Evolutionary conservation across 2,329 filamentous ascomycete genomes (phyloP), one percentile per base, ranked within the genome.

Genomic region (Nigrospora oryzae): DNA sequence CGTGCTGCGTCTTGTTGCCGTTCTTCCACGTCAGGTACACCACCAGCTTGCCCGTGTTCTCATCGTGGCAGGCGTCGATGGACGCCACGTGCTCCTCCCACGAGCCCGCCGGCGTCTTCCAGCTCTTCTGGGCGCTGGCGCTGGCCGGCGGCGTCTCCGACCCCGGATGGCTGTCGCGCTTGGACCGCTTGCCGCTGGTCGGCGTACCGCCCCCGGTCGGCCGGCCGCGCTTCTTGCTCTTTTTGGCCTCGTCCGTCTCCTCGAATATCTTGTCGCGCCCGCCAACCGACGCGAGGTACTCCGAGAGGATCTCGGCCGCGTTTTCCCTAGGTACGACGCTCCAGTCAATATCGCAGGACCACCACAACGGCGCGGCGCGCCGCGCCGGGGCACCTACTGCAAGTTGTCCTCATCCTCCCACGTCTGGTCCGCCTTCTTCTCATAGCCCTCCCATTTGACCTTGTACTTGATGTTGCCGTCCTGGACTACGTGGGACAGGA

Each of bases 391-490:
- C 12, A 52, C 73, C 47, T 63, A 81, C 77, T 53, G 63, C 48
- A 88, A 67, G 53, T 89, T 90, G 11, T 80, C 78, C 54, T 87
- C 82, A 0, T 84, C 82, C 59, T 93, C 87, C 86, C 86, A 91
- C 0, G 87, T 93, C 56, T 78, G 65, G 52, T 93, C 87, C 0
- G 68, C 62, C 49, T 81, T 79, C 49, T 81, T 76, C 0, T 86
- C 78, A 49, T 83, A 93, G 3, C 86, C 86, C 51, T 86, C 79
- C 87, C 87, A 93, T 56, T 91, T 89, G 33, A 93, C 84, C 42
- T 83, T 73, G 56, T 84, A 89, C 39, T 73, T 71, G 0, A 81
- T 56, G 5, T 61, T 59, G 16, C 80, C 79, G 42, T 75, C 67
- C 34, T 76, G 70, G 38, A 84, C 71, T 44, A 75, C 72, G 63